These are phyloP conservation scores for Phylloporus sp. DNA, from an alignment of 768 basidiomycete species.

Conservation along the genomic window DNA sequence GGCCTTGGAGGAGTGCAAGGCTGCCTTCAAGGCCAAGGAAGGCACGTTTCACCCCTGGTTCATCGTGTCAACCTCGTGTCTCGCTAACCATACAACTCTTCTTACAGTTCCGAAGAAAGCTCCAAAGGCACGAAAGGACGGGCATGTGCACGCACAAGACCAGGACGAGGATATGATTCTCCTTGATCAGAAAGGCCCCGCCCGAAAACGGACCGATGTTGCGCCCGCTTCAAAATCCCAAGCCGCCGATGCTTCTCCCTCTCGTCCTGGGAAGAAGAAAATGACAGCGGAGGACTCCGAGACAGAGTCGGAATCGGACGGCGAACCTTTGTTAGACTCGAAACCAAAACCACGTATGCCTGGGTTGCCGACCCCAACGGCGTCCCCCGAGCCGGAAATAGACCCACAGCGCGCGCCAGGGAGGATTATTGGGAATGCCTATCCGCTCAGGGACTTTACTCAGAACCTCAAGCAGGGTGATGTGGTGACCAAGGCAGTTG, in stretches of 20 bases:
- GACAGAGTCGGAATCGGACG: slow-evolving; percentile 50
- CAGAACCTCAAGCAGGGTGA: slow-evolving; percentile 68
- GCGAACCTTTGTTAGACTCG: slow-evolving; percentile 19
- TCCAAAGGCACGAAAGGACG: slow-evolving; percentile 53
- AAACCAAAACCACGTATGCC: slow-evolving; percentile 12
- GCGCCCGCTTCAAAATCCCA: slow-evolving; percentile 8
- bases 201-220: slow-evolving; percentile 14
- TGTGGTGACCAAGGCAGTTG: slow-evolving; percentile 78
- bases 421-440: slow-evolving; percentile 68
- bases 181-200: slow-evolving; percentile 36
- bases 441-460: slow-evolving; percentile 74
- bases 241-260: background rate
- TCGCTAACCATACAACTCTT: background rate
- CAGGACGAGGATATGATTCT: slow-evolving; percentile 59
- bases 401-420: slow-evolving; percentile 58
- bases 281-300: slow-evolving; percentile 38
- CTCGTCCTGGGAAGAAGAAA: slow-evolving; percentile 15
- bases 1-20: slow-evolving; percentile 57
- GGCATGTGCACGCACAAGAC: slow-evolving; percentile 55
- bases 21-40: slow-evolving; percentile 71
- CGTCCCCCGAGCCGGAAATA: slow-evolving; percentile 40
- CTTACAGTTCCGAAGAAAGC: slow-evolving; percentile 59
- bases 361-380: slow-evolving; percentile 49
- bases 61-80: background rate
- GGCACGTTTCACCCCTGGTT: slow-evolving; percentile 37